phyloP scores from a whole-genome alignment of 2,329 filamentous ascomycete genomes.

The Colletotrichum sp. region DNA sequence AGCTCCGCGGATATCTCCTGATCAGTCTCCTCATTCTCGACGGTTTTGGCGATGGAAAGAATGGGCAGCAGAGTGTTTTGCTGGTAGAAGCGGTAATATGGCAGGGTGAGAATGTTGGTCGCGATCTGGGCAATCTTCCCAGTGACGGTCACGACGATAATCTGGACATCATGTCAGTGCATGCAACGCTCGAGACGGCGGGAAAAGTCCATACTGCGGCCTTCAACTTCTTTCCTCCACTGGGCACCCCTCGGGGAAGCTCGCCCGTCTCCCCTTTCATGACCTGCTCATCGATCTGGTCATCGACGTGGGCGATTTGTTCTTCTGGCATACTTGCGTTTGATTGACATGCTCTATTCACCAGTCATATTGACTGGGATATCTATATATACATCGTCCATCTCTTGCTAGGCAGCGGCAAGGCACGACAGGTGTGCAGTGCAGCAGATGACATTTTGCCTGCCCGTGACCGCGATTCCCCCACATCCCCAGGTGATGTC shows the following conservation, averaged over 20 bases:
- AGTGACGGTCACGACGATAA: not conserved
- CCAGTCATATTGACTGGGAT: not conserved
- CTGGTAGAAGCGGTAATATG: constrained; percentile 30
- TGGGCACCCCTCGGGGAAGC: constrained; percentile 1
- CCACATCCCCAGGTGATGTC: constrained; percentile 7
- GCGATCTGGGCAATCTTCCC: constrained; percentile 11
- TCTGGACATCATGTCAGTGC: constrained; percentile 1
- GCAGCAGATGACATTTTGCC: constrained; percentile 10
- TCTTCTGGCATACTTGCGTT: not conserved
- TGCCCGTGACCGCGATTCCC: constrained; percentile 10
- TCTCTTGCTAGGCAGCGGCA: not conserved
- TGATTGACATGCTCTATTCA: not conserved
- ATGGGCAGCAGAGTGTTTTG: constrained; percentile 29
- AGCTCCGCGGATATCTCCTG: constrained; percentile 23
- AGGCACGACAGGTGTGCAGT: not conserved
- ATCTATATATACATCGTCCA: constrained; percentile 1
- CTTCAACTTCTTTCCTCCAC: constrained; percentile 1
- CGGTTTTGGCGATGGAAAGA: constrained; percentile 21
- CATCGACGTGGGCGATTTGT: not conserved
- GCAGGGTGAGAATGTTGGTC: constrained; percentile 26
- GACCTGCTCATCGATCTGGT: not conserved
- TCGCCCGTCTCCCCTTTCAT: not conserved
- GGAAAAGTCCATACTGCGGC: not conserved
- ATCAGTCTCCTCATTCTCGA: constrained; percentile 11
- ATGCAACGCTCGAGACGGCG: not conserved